Conservation (phyloP, 2,329 filamentous ascomycete species). For the Talaromyces sp. region DNA sequence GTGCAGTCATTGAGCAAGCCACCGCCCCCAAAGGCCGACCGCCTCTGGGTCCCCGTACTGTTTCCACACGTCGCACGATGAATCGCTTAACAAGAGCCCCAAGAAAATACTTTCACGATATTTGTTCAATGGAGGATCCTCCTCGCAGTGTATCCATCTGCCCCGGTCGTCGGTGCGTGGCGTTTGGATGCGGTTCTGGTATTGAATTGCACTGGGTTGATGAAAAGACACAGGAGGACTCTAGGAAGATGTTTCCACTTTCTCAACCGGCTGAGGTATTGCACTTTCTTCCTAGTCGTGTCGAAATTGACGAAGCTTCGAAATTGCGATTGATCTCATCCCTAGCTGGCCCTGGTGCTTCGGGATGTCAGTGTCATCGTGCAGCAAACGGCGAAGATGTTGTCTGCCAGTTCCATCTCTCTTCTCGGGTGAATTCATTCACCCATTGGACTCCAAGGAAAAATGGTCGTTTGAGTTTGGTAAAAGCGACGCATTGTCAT, state of each 20-base stretch:
- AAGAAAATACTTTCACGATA: constrained; percentile 44
- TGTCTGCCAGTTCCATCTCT: constrained; percentile 27
- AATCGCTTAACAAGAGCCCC: constrained; percentile 28
- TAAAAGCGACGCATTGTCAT: constrained; percentile 48
- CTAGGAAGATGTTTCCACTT: constrained; percentile 37
- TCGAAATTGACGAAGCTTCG: constrained; percentile 49
- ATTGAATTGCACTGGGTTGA: constrained; percentile 61
- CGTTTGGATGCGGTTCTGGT: constrained; percentile 59
- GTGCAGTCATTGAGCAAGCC: constrained; percentile 4
- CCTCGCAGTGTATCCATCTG: constrained; percentile 62
- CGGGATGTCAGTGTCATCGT: constrained; percentile 28
- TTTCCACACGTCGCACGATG: constrained; percentile 20
- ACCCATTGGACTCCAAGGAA: constrained; percentile 22
- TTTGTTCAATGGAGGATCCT: constrained; percentile 58
- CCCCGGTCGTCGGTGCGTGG: constrained; percentile 59
- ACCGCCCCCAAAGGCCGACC: constrained; percentile 12
- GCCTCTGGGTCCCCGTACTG: constrained; percentile 17
- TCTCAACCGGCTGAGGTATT: constrained; percentile 39
- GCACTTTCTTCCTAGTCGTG: constrained; percentile 56
- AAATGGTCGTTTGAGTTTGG: constrained; percentile 25
- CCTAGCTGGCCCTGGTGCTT: constrained; percentile 40
- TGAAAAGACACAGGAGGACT: constrained; percentile 38
- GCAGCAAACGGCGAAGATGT: constrained; percentile 19
- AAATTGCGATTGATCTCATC: constrained; percentile 61
- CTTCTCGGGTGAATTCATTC: constrained; percentile 25